phyloP scores from a whole-genome alignment of 1,284 basidiomycete genomes.

The Boletus sp. region DNA sequence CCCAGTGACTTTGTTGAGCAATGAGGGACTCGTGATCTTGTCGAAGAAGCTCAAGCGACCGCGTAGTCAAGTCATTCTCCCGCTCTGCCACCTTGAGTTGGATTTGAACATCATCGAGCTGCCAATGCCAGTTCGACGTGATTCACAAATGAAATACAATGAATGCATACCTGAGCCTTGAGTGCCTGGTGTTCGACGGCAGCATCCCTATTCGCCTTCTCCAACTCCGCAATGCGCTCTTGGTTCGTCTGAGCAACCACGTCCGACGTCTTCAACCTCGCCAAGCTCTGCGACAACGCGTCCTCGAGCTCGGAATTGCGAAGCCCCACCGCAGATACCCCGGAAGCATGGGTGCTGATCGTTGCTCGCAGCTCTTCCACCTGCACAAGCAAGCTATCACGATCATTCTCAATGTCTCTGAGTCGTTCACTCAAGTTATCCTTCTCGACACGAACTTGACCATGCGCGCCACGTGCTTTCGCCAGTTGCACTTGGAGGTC shows the following conservation, averaged over 20 bases:
- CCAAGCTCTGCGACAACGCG: constrained; percentile 68
- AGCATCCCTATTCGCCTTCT: constrained; percentile 59
- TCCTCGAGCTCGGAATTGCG: constrained; percentile 68
- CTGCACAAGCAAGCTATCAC: constrained; percentile 58
- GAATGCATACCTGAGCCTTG: constrained; percentile 57
- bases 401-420: constrained; percentile 60
- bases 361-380: constrained; percentile 56
- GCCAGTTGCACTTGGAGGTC: constrained; percentile 72
- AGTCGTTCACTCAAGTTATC: constrained; percentile 68
- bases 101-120: constrained; percentile 66
- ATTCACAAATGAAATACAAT: background rate
- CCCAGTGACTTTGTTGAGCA: constrained; percentile 70
- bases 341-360: constrained; percentile 48
- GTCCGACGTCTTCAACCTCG: constrained; percentile 70
- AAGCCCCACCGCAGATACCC: constrained; percentile 52
- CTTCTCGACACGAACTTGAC: constrained; percentile 81
- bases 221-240: constrained; percentile 61
- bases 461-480: constrained; percentile 75
- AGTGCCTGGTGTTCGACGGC: constrained; percentile 56
- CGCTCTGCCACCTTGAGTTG: constrained; percentile 55
- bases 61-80: constrained; percentile 62
- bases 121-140: constrained; percentile 4
- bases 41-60: constrained; percentile 55
- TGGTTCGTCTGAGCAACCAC: constrained; percentile 60
- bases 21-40: constrained; percentile 61